These are phyloP conservation scores for Eragrostis curvula DNA, from an alignment of 176 grass and related monocot species.

Conservation along the genomic window DNA sequence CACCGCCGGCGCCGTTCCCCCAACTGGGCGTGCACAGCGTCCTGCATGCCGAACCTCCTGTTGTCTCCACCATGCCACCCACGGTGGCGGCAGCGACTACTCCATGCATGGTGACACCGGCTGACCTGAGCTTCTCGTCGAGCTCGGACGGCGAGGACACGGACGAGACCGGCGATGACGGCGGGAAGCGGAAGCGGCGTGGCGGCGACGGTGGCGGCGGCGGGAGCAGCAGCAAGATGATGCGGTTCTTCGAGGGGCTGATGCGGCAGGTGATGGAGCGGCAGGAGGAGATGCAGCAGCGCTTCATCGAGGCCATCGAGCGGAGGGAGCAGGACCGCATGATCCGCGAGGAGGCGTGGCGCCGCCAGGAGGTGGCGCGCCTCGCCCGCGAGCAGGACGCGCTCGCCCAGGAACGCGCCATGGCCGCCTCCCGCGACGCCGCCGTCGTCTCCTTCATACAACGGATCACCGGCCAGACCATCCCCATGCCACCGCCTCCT, in stretches of 20 bases:
- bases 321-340: slow-evolving; percentile 66
- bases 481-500: slow-evolving; percentile 27
- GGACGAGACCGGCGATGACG: slow-evolving; percentile 55
- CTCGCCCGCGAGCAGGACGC: slow-evolving; percentile 72
- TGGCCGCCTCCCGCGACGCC: slow-evolving; percentile 61
- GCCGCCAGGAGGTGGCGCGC: slow-evolving; percentile 65
- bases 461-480: slow-evolving; percentile 76
- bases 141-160: slow-evolving; percentile 49
- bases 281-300: slow-evolving; percentile 74
- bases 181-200: slow-evolving; percentile 60
- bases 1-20: not conserved
- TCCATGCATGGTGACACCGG: slow-evolving; percentile 14
- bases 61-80: not conserved
- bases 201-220: not conserved
- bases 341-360: slow-evolving; percentile 78
- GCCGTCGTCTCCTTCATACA: slow-evolving; percentile 84
- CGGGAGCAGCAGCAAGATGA: slow-evolving; percentile 38
- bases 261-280: slow-evolving; percentile 74
- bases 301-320: slow-evolving; percentile 68
- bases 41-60: slow-evolving; percentile 7
- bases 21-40: not conserved
- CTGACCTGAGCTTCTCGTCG: slow-evolving; percentile 61
- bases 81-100: not conserved
- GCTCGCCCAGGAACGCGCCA: slow-evolving; percentile 62
- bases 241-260: slow-evolving; percentile 69